Base-by-base conservation (phyloP, 495 filamentous ascomycete species). In the Xanthoparmelia taractica region DNA sequence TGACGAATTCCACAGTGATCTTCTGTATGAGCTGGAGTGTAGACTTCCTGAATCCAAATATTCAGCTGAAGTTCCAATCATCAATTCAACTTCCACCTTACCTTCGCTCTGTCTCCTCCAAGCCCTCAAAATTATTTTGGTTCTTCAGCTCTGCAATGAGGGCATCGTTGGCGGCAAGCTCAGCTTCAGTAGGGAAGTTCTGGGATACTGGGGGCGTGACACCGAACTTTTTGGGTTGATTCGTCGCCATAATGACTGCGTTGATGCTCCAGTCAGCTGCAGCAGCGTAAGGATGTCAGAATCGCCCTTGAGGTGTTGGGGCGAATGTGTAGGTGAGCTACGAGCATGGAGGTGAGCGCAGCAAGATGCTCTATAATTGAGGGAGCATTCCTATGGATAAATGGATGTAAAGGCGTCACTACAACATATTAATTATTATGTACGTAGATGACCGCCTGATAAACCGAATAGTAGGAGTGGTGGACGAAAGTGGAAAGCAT, bases 101-200 rank as follows among this genome's bases (percentile, higher is more conserved):
- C 89, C 90, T 85, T 64, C 85, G 87, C 66, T 90, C 83, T 0
- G 89, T 96, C 72, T 95, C 94, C 59, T 85, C 76, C 11, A 82
- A 78, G 40, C 79, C 82, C 72, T 97, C 93, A 67, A 96, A 98
- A 61, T 93, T 96, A 74, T 96, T 91, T 73, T 96, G 90, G 17
- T 80, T 79, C 72, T 87, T 87, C 60, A 98, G 76, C 72, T 96
- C 92, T 23, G 86, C 83, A 48, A 95, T 81, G 43, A 98, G 83
- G 52, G 85, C 79, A 62, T 89, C 84, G 70, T 91, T 92, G 20
- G 87, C 81, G 63, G 83, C 78, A 47, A 88, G 80, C 69, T 98
- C 92, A 34, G 79, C 75, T 47, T 85, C 78, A 18, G 88, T 92
- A 18, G 95, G 95, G 23, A 89, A 77, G 0, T 77, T 80, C 20